Conservation (phyloP, 2,329 filamentous ascomycete species). For the Lizonia empirigonia region DNA sequence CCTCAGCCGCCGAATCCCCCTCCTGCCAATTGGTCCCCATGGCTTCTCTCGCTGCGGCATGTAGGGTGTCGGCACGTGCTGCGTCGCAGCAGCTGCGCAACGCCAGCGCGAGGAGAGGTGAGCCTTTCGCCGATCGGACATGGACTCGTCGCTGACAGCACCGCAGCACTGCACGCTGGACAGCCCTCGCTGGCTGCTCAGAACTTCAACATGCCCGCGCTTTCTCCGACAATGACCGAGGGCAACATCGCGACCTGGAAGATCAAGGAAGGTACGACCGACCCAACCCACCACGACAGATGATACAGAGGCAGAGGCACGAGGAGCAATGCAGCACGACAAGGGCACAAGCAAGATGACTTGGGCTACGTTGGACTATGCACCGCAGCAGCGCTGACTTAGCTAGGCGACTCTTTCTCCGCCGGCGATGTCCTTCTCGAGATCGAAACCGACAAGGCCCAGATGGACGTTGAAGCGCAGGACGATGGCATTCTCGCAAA, state of each 20-base stretch:
- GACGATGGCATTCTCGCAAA: conserved; percentile 87
- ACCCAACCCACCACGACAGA: conserved; percentile 1
- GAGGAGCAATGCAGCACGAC: not conserved
- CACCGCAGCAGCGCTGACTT: conserved; percentile 22
- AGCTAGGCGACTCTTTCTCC: conserved; percentile 70
- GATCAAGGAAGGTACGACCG: conserved; percentile 71
- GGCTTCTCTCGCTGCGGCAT: conserved; percentile 70
- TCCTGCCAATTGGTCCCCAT: conserved; percentile 52
- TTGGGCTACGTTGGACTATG: not conserved
- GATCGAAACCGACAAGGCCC: conserved; percentile 93
- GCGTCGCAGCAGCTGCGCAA: conserved; percentile 59
- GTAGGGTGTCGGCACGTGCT: conserved; percentile 67
- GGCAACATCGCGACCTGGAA: conserved; percentile 86
- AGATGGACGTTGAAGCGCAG: conserved; percentile 93
- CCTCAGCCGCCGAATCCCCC: conserved; percentile 21
- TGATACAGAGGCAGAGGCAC: not conserved
- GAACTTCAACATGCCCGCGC: conserved; percentile 88
- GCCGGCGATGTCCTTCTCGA: conserved; percentile 88
- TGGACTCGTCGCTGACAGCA: conserved; percentile 26
- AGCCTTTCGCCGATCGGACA: conserved; percentile 35
- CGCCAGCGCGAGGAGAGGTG: conserved; percentile 65
- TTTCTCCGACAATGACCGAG: conserved; percentile 93
- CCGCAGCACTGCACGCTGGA: conserved; percentile 67
- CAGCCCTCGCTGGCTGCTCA: conserved; percentile 72
- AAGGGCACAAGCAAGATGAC: not conserved